Conservation (phyloP, 1,139 yeast genomes). For the Yamadazyma buinensis region DNA sequence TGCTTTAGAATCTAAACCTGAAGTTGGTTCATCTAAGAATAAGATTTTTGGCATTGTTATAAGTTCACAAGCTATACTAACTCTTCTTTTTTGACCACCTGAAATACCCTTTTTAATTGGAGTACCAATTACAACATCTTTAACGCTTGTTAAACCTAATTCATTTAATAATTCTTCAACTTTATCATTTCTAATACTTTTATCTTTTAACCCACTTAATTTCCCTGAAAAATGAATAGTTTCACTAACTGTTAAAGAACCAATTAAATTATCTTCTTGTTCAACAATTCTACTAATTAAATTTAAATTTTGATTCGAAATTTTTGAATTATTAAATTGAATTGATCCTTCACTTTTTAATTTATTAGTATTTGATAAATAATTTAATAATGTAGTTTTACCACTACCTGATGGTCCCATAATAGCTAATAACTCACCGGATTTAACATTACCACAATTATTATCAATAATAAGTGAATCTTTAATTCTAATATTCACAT, state of each 20-base stretch:
- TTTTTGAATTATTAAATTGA: conserved; percentile 3
- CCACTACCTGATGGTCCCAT: conserved; percentile 76
- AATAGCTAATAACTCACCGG: conserved; percentile 43
- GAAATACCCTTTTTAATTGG: conserved; percentile 21
- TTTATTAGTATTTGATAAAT: conserved; percentile 36
- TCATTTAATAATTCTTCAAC: conserved; percentile 15
- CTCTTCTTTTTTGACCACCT: conserved; percentile 24
- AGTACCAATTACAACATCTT: conserved; percentile 19
- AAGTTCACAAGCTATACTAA: conserved; percentile 23
- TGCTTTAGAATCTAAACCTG: conserved; percentile 74
- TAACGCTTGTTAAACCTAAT: conserved; percentile 18
- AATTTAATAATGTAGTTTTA: conserved; percentile 59
- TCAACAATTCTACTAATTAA: conserved; percentile 27
- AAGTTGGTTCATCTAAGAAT: conserved; percentile 82
- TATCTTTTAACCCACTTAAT: conserved; percentile 14
- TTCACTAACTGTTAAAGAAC: conserved; percentile 22
- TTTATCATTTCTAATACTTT: conserved; percentile 11
- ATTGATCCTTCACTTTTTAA: conserved; percentile 8
- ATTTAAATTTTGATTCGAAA: conserved; percentile 11
- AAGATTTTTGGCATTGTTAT: conserved; percentile 23
- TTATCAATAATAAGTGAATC: conserved; percentile 12
- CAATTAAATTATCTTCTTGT: conserved; percentile 23
- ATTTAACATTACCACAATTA: conserved; percentile 20
- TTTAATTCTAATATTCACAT: conserved; percentile 1
- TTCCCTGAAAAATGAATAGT: conserved; percentile 20